Evolutionary conservation across 345 rosid species (phyloP), one percentile per base, ranked within the genome.

Genomic region (Abelmoschus esculentus): DNA sequence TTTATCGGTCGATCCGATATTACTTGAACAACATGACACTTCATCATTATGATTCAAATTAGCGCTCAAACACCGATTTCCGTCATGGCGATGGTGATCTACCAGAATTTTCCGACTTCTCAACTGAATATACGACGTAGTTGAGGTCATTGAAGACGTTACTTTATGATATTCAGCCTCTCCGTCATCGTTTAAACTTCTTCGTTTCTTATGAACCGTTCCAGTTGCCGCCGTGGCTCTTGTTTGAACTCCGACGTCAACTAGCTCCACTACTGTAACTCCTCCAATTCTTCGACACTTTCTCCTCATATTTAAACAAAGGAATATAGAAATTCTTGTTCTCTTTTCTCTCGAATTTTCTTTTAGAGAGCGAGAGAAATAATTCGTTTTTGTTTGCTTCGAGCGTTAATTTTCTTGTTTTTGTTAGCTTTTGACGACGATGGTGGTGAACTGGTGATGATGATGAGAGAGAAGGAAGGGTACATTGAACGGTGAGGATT

Each of bases 1-100:
- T 74, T 15, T 19, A 74, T 72, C 83, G 56, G 79, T 73, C 44
- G 83, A 82, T 77, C 85, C 83, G 57, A 65, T 46, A 29, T 81
- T 78, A 77, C 85, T 80, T 10, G 89, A 83, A 56, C 85, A 83
- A 71, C 93, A 86, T 70, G 87, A 86, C 66, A 79, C 75, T 22
- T 46, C 70, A 10, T 7, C 78, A 38, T 46, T 67, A 17, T 6
- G 58, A 62, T 66, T 81, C 12, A 73, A 74, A 71, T 76, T 73
- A 75, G 68, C 19, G 59, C 82, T 83, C 19, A 74, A 59, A 70
- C 72, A 66, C 18, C 47, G 74, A 42, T 76, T 69, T 49, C 65
- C 68, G 1, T 46, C 2, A 26, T 47, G 58, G 8, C 28, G 44
- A 70, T 62, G 69, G 47, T 72, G 59, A 62, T 68, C 72, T 22